Evolutionary conservation across 352 stramenopile genomes (phyloP).

Genomic region (Phytopythium montanum): DNA sequence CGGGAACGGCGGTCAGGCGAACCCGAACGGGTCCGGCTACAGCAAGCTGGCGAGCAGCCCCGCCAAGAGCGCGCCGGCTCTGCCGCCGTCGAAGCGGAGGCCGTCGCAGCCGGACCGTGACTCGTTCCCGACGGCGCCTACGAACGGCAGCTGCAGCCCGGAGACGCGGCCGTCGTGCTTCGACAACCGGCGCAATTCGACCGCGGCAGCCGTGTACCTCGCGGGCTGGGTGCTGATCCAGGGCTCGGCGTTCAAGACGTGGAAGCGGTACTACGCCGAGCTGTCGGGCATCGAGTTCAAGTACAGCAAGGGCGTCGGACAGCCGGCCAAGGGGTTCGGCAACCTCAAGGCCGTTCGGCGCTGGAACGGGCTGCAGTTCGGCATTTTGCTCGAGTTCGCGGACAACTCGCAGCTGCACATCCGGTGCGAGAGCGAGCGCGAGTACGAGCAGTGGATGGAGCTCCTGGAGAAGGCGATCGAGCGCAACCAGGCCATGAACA

Average conservation of each 20-base stretch:
- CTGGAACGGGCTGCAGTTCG: conserved; percentile 43
- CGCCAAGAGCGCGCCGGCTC: conserved; percentile 26
- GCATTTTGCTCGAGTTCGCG: conserved; percentile 50
- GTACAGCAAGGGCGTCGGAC: conserved; percentile 57
- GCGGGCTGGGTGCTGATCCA: conserved; percentile 70
- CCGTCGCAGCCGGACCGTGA: conserved; percentile 12
- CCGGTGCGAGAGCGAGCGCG: conserved; percentile 36
- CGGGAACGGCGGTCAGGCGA: conserved; percentile 18
- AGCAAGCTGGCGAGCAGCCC: conserved; percentile 35
- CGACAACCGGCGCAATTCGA: conserved; percentile 50
- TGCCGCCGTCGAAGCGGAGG: conserved; percentile 24
- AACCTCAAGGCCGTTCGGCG: conserved; percentile 38
- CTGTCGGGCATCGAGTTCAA: conserved; percentile 73
- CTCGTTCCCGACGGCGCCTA: conserved; percentile 22
- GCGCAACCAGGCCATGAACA: conserved; percentile 38
- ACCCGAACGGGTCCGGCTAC: conserved; percentile 41
- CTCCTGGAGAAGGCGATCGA: conserved; percentile 53
- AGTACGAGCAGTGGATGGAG: conserved; percentile 50
- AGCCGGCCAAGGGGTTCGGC: conserved; percentile 66
- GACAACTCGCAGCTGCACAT: conserved; percentile 40
- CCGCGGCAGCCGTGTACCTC: conserved; percentile 50
- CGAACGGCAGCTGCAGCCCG: conserved; percentile 18
- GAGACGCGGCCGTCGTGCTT: conserved; percentile 51
- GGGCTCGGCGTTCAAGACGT: conserved; percentile 51
- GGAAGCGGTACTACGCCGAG: conserved; percentile 72